A percentile compares a stretch with the other conserved stretches of the same genome.
Evolutionary conservation across 352 stramenopile species (phyloP).

Genomic region (Phytophthora foliorum): DNA sequence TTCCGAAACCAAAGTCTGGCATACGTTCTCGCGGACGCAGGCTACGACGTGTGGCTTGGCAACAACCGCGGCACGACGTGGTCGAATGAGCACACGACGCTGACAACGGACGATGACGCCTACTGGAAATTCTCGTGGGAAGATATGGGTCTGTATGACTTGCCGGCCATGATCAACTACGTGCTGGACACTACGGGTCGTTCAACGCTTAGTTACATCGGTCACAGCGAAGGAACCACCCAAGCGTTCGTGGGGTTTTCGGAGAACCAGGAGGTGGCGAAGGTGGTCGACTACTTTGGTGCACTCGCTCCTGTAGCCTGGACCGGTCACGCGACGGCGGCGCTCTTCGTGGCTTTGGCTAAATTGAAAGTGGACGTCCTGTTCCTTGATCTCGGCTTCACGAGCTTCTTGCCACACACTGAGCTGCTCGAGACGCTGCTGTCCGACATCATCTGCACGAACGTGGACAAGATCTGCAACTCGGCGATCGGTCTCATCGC

Average conservation of each 20-base stretch:
- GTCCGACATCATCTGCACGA: constrained; percentile 48
- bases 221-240: constrained; percentile 61
- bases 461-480: constrained; percentile 52
- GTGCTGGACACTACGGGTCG: constrained; percentile 43
- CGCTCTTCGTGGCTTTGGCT: constrained; percentile 44
- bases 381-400: constrained; percentile 46
- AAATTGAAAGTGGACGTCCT: constrained; percentile 53
- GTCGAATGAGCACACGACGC: constrained; percentile 53
- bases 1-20: constrained; percentile 60
- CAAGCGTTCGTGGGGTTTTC: constrained; percentile 66
- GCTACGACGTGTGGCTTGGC: constrained; percentile 68
- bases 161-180: constrained; percentile 65
- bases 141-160: constrained; percentile 57
- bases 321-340: constrained; percentile 36
- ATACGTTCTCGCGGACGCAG: constrained; percentile 58
- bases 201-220: constrained; percentile 58
- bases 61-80: constrained; percentile 72
- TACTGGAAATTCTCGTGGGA: constrained; percentile 69
- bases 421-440: constrained; percentile 32
- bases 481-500: constrained; percentile 51
- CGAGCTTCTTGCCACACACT: constrained; percentile 46
- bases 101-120: constrained; percentile 36
- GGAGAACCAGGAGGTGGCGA: constrained; percentile 57
- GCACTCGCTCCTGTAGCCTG: constrained; percentile 55
- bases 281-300: constrained; percentile 58